These are phyloP conservation scores for Phalaenopsis equestris DNA, from an alignment of 106 monocot genomes.

Conservation along the genomic window DNA sequence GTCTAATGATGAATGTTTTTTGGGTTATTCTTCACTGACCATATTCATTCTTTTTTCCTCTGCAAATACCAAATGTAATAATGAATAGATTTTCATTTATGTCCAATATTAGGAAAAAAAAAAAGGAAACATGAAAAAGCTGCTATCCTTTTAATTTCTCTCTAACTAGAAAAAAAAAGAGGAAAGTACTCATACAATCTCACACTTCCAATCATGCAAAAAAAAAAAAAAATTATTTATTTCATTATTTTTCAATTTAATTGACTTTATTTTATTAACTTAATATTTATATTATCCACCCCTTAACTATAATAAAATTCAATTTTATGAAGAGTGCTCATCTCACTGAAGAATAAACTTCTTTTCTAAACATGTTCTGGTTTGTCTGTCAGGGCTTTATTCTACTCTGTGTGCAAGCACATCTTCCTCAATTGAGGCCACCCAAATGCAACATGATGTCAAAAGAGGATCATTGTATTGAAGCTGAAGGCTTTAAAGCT, in stretches of 20 bases:
- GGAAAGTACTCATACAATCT: background rate
- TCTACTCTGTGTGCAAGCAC: conserved; percentile 69
- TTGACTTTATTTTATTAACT: background rate
- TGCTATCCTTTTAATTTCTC: background rate
- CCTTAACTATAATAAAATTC: background rate
- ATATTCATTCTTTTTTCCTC: background rate
- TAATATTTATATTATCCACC: background rate
- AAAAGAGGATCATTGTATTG: conserved; percentile 26
- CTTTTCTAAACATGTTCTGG: background rate
- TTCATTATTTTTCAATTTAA: background rate
- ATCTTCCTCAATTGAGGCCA: conserved; percentile 65
- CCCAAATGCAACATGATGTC: conserved; percentile 58
- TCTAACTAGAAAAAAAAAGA: background rate
- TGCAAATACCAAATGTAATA: background rate
- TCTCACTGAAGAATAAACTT: background rate
- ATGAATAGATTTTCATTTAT: background rate
- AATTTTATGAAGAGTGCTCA: background rate
- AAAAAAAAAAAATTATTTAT: too few species aligned
- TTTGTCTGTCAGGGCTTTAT: conserved; percentile 47
- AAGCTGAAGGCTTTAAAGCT: conserved; percentile 55
- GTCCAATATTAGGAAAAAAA: background rate
- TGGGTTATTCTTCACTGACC: background rate
- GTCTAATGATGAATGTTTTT: background rate
- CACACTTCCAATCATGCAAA: background rate
- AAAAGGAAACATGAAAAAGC: background rate